Conservation (phyloP, 352 stramenopile species). For the Phytophthora rubi region DNA sequence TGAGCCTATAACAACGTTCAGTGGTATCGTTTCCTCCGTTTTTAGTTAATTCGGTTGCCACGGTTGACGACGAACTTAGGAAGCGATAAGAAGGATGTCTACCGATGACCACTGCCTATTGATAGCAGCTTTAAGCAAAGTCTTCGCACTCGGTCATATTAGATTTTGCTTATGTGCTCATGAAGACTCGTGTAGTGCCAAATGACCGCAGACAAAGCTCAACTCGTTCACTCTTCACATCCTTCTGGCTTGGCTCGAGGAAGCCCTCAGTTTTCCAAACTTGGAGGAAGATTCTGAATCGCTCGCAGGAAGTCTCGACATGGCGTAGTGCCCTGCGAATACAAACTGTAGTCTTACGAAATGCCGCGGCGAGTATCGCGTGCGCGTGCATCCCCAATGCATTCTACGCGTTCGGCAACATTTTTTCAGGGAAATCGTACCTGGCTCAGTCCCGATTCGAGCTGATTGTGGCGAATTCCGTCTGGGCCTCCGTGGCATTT, state of each 20-base stretch:
- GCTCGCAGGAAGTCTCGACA: background rate
- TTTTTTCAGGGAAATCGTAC: slow-evolving; percentile 11
- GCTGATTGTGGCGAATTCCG: slow-evolving; percentile 18
- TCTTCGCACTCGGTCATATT: background rate
- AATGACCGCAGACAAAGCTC: background rate
- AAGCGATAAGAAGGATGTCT: background rate
- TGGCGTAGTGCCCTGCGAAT: slow-evolving; percentile 1
- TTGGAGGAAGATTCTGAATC: background rate
- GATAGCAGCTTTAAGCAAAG: background rate
- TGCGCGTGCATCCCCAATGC: slow-evolving; percentile 19
- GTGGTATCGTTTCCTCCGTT: no score
- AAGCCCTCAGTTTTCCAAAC: background rate
- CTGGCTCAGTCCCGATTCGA: slow-evolving; percentile 6
- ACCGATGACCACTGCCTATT: background rate
- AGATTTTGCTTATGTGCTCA: background rate
- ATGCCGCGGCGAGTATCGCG: slow-evolving; percentile 13
- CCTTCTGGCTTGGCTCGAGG: background rate
- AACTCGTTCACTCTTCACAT: background rate
- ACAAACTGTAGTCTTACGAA: slow-evolving; percentile 5
- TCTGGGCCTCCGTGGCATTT: slow-evolving; percentile 9
- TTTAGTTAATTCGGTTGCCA: background rate
- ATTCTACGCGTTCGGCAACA: slow-evolving; percentile 11
- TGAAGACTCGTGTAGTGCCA: background rate
- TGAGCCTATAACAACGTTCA: no score
- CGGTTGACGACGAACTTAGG: background rate